Conservation (phyloP, 441 rosid genomes). For the Raphanus hybrid region DNA sequence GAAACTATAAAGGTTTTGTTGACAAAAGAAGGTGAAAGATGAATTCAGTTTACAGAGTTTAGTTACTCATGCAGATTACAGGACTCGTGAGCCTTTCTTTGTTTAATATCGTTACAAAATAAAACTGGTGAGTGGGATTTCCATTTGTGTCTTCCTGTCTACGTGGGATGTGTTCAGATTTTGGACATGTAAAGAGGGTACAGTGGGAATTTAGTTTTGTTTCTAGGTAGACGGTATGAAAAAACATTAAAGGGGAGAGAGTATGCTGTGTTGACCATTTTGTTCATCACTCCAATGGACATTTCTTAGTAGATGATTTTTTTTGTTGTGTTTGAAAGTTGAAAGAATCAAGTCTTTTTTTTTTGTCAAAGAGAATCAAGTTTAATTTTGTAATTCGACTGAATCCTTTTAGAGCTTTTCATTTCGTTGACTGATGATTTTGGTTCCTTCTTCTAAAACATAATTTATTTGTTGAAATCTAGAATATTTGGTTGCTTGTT, state of each 20-base stretch:
- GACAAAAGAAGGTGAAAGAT: not conserved
- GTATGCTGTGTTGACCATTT: conserved; percentile 48
- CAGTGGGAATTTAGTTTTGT: conserved; percentile 52
- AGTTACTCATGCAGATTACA: not conserved
- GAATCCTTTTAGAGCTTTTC: conserved; percentile 5
- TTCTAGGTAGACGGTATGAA: conserved; percentile 31
- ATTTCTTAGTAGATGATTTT: not conserved
- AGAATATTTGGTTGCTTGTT: not conserved
- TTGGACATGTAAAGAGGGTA: conserved; percentile 53
- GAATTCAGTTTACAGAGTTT: not conserved
- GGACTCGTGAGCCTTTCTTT: not conserved
- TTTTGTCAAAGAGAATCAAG: too few relatives aligned
- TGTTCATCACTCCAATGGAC: conserved; percentile 26
- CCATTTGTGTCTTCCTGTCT: conserved; percentile 50
- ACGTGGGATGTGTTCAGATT: conserved; percentile 49
- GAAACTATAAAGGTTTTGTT: not conserved
- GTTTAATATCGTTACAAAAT: not conserved
- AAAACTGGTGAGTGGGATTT: conserved; percentile 42
- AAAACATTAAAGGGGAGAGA: conserved; percentile 25
- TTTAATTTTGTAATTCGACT: conserved; percentile 17
- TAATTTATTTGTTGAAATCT: not conserved
- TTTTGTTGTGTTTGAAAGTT: conserved; percentile 6
- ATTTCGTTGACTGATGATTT: conserved; percentile 24
- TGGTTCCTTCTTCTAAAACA: conserved; percentile 2
- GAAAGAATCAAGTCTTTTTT: not conserved